Evolutionary conservation across 2,329 filamentous ascomycete species (phyloP).

Genomic region (Penicillium brevicompactum): DNA sequence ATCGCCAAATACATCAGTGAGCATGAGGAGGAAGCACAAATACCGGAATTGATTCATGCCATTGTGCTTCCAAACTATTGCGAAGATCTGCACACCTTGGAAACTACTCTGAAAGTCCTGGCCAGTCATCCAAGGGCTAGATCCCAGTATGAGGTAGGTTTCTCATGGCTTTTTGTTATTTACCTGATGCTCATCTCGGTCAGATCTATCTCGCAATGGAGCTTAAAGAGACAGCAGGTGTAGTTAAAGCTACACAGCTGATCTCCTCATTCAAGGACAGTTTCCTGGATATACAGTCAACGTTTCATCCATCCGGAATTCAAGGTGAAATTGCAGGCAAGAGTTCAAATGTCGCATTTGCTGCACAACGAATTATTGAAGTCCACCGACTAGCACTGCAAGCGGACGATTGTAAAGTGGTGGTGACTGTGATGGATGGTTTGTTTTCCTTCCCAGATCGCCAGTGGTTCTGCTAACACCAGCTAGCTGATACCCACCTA

Average conservation of each 20-base stretch:
- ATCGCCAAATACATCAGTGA: slow-evolving; percentile 47
- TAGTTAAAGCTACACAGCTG: slow-evolving; percentile 63
- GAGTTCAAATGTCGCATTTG: slow-evolving; percentile 74
- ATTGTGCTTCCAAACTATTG: slow-evolving; percentile 76
- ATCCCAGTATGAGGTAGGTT: slow-evolving; percentile 67
- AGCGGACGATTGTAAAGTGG: slow-evolving; percentile 57
- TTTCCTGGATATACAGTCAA: slow-evolving; percentile 69
- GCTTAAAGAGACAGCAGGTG: slow-evolving; percentile 63
- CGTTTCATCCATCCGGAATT: slow-evolving; percentile 67
- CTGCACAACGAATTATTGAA: slow-evolving; percentile 48
- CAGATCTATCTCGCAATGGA: slow-evolving; percentile 76
- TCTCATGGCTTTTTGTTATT: neutral
- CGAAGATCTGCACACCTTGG: slow-evolving; percentile 68
- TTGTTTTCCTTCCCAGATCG: slow-evolving; percentile 30
- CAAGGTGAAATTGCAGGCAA: slow-evolving; percentile 71
- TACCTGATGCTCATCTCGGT: neutral
- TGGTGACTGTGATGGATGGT: slow-evolving; percentile 75
- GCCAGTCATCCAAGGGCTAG: slow-evolving; percentile 67
- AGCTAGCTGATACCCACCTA: slow-evolving; percentile 59
- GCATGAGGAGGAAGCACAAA: slow-evolving; percentile 41
- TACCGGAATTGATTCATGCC: slow-evolving; percentile 56
- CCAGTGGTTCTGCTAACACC: neutral
- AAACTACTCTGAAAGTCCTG: slow-evolving; percentile 69
- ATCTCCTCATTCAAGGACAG: slow-evolving; percentile 65
- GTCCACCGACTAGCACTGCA: slow-evolving; percentile 23